Evolutionary conservation across 2,329 filamentous ascomycete species (phyloP), one percentile per base, ranked within the genome.

Genomic region (Aspergillus luchuensis): DNA sequence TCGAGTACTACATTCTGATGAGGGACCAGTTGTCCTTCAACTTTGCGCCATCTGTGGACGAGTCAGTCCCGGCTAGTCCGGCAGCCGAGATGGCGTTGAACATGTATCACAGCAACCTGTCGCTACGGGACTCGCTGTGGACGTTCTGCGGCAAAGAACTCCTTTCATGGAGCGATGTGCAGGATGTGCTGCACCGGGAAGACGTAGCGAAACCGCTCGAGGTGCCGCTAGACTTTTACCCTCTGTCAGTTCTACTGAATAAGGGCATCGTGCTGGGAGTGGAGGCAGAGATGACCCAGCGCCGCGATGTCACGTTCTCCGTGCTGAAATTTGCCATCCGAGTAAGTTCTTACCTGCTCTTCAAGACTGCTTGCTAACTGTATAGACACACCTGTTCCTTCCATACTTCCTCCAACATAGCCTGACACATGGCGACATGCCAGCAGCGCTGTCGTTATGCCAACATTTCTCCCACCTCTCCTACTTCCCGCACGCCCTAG

Each of bases 1-100:
- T 98, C 43, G 95, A 99, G 74, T 98, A 95, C 70, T 97, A 97
- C 74, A 89, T 89, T 57, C 87, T 95, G 69, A 96, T 96, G 87
- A 88, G 93, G 65, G 95, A 99, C 71, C 91, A 96, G 69, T 87
- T 79, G 19, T 79, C 74, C 8, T 80, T 78, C 68, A 80, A 78
- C 63, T 80, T 84, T 63, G 76, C 78, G 11, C 77, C 77, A 28
- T 76, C 78, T 19, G 66, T 75, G n/a, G 81, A 83, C 60, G 81
- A 82, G 48, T 74, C 76, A 8, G 68, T 80, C 33, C 81, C 82
- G 13, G 74, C 79, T 5, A 84, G 81, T 59, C 81, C 82, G 1
- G 81, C 80, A 5, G 77, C 76, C 41, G 80, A 79, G 57, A 70
- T 80, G 67, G 75, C 74, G 19, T 75, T 81, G 59, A 79, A 76